These are phyloP conservation scores for Parascedosporium putredinis DNA, from an alignment of 2,329 filamentous ascomycete species.

Conservation along the genomic window DNA sequence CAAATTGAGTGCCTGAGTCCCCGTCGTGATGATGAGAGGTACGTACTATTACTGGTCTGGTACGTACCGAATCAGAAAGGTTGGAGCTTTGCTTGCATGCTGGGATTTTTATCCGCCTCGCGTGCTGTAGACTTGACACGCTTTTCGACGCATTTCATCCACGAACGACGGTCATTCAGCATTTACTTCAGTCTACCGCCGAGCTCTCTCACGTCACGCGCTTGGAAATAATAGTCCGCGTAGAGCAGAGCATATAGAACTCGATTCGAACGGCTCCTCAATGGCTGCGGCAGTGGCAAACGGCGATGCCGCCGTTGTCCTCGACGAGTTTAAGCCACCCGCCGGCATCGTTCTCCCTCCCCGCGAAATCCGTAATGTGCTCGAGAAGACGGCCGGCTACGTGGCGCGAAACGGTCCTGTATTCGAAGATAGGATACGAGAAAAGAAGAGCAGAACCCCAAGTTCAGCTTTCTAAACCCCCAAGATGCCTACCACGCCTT, in stretches of 20 bases:
- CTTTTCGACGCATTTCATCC: not conserved
- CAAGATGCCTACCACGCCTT: slow-evolving; percentile 79
- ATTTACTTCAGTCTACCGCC: no score
- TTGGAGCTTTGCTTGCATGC: no score
- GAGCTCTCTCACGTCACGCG: no score
- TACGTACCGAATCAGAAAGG: no score
- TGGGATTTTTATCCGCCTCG: no score
- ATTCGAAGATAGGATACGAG: slow-evolving; percentile 75
- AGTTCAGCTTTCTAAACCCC: slow-evolving; percentile 76
- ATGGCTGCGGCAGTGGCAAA: slow-evolving; percentile 4
- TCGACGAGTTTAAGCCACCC: slow-evolving; percentile 67
- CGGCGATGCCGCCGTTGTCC: slow-evolving; percentile 34
- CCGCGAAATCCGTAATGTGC: slow-evolving; percentile 69
- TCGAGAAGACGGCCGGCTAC: slow-evolving; percentile 93
- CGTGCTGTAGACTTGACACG: not conserved
- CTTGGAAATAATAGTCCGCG: not conserved
- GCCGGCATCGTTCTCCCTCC: slow-evolving; percentile 80
- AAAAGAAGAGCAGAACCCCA: slow-evolving; percentile 74
- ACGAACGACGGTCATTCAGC: not conserved
- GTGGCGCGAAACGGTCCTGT: slow-evolving; percentile 58
- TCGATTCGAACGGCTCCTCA: not conserved
- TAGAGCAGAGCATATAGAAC: not conserved
- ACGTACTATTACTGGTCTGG: no score
- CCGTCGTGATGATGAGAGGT: no score
- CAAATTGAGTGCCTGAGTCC: no score